Percentiles rank a stretch among this genome's conserved stretches.
Conservation (phyloP, 2,329 filamentous ascomycete genomes). For the Chrysoporthe austroafricana region DNA sequence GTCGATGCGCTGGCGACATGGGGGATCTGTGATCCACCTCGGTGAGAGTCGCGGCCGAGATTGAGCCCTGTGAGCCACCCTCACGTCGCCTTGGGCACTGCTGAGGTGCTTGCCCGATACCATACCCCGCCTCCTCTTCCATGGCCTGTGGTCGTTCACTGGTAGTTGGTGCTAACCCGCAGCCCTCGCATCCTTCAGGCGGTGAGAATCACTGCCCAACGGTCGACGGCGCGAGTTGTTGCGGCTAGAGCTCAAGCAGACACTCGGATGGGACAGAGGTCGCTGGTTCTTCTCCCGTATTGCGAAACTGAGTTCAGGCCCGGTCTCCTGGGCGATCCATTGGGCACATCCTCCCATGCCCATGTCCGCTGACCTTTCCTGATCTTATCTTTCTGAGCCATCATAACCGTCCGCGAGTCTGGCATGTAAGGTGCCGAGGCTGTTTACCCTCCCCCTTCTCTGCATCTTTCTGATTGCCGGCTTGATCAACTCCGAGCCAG, state of each 20-base stretch:
- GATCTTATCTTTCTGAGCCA: background rate
- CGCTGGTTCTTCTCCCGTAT: background rate
- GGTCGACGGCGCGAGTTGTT: background rate
- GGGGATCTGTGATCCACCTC: constrained; percentile 6
- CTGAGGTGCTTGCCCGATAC: background rate
- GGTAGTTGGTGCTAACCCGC: background rate
- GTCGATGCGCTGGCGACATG: constrained; percentile 10
- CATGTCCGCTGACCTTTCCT: background rate
- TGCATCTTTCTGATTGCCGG: background rate
- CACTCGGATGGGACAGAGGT: background rate
- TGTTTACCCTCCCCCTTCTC: background rate
- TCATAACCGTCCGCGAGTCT: background rate
- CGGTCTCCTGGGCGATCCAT: background rate
- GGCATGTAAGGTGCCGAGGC: background rate
- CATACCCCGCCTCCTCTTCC: background rate
- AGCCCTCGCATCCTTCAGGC: background rate
- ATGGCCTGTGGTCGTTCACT: background rate
- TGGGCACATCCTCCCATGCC: background rate
- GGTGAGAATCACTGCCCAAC: background rate
- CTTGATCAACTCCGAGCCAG: background rate
- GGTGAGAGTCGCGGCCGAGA: constrained; percentile 1
- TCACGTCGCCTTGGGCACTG: background rate
- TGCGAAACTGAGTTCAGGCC: background rate
- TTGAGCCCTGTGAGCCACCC: background rate
- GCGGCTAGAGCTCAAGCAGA: background rate